Percentiles rank a stretch among this genome's conserved stretches.
Evolutionary conservation across 2,329 filamentous ascomycete species (phyloP).

Genomic region (Stagonosporopsis vannaccii): DNA sequence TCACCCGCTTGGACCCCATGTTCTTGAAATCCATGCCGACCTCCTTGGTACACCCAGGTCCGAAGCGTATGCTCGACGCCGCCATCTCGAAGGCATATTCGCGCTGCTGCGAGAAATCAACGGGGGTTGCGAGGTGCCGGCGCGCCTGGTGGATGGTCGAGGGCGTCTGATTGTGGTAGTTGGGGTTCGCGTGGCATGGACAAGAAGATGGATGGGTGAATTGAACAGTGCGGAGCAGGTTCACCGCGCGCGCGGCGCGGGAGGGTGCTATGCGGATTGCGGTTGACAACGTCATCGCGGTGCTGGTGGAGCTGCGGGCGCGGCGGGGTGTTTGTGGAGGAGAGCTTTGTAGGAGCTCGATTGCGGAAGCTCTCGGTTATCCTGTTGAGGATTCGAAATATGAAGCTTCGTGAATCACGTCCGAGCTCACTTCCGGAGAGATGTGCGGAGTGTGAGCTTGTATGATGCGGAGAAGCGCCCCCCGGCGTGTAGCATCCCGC

Average conservation of each 20-base stretch:
- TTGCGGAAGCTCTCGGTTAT: not conserved
- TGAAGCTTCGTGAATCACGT: not conserved
- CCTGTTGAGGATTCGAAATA: not conserved
- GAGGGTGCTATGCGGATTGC: conserved; percentile 50
- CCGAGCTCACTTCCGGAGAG: not conserved
- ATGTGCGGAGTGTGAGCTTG: conserved; percentile 7
- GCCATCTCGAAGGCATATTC: conserved; percentile 99
- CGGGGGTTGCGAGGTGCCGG: conserved; percentile 75
- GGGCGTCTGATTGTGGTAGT: conserved; percentile 66
- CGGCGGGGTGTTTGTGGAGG: not conserved
- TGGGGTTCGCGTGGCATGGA: conserved; percentile 91
- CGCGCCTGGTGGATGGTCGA: conserved; percentile 60
- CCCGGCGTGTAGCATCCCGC: conserved; percentile 7
- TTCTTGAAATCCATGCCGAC: conserved; percentile 98
- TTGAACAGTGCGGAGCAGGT: conserved; percentile 86
- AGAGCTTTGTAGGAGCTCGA: not conserved
- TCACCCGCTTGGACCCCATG: conserved; percentile 83
- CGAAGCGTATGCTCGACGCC: conserved; percentile 91
- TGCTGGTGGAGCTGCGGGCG: not conserved
- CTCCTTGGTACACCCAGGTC: conserved; percentile 90
- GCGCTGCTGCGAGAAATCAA: conserved; percentile 75
- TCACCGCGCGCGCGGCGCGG: conserved; percentile 67
- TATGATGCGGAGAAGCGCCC: conserved; percentile 15
- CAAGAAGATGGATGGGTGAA: conserved; percentile 90
- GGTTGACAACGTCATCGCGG: conserved; percentile 15